phyloP scores from a whole-genome alignment of 352 stramenopile species.

The Pythium coloratum region DNA sequence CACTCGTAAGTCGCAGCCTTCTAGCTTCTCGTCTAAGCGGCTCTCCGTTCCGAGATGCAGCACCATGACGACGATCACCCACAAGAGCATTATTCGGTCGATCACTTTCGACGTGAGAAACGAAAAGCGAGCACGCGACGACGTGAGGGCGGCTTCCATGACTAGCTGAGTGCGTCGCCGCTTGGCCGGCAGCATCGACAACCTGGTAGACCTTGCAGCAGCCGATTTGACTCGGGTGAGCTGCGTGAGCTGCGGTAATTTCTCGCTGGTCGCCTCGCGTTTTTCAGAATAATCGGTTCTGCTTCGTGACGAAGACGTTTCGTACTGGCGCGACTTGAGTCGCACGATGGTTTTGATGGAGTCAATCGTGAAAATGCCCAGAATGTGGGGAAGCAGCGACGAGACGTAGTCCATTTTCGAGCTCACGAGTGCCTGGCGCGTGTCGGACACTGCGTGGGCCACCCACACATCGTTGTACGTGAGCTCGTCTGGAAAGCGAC shows the following conservation, averaged over 20 bases:
- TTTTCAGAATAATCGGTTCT: background rate
- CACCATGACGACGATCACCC: conserved; percentile 6
- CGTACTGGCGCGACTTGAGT: background rate
- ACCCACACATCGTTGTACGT: conserved; percentile 18
- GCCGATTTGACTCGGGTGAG: background rate
- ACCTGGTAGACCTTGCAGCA: background rate
- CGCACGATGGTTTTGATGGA: conserved; percentile 17
- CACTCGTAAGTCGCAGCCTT: conserved; percentile 3
- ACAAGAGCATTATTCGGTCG: background rate
- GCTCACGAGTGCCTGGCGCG: conserved; percentile 12
- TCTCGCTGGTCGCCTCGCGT: background rate
- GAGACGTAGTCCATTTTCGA: conserved; percentile 14
- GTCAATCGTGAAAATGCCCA: conserved; percentile 6
- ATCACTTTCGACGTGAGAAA: background rate
- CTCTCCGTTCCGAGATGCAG: background rate
- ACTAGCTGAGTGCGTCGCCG: background rate
- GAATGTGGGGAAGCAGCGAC: conserved; percentile 15
- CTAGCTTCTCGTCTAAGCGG: no score
- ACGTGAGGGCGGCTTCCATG: background rate
- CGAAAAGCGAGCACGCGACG: background rate
- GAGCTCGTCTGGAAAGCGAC: background rate
- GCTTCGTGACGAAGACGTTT: background rate
- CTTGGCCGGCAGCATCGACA: background rate
- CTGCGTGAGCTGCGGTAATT: background rate
- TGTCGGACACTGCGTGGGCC: background rate